A percentile compares a stretch with the other conserved stretches of the same genome.
phyloP scores from a whole-genome alignment of 2,329 filamentous ascomycete species.

The Lachnellula hyalina region DNA sequence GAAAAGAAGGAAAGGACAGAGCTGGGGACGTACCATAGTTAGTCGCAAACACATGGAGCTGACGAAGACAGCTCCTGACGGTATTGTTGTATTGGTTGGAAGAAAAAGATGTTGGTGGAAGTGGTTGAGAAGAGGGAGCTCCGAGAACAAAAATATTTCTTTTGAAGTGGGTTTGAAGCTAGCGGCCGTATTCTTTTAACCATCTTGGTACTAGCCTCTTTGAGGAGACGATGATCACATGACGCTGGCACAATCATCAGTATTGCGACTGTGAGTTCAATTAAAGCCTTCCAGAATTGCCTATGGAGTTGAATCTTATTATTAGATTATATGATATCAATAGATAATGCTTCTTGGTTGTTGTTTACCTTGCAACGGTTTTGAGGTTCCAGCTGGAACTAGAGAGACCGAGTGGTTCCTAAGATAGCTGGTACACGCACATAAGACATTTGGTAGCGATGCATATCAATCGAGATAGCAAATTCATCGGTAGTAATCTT shows the following conservation, averaged over 20 bases:
- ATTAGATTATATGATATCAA: too few relatives aligned
- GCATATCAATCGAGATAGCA: background rate
- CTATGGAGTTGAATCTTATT: too few relatives aligned
- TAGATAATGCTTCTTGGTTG: too few relatives aligned
- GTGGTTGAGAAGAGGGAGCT: background rate
- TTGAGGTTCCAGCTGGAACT: too few relatives aligned
- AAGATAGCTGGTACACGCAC: background rate
- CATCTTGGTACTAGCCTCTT: background rate
- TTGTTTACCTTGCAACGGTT: too few relatives aligned
- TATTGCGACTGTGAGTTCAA: too few relatives aligned
- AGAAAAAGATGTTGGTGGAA: background rate
- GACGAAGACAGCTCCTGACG: background rate
- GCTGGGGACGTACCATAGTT: constrained; percentile 13
- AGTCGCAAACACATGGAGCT: background rate
- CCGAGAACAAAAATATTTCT: background rate
- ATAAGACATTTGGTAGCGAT: background rate
- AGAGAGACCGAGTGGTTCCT: background rate
- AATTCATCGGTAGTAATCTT: too few relatives aligned
- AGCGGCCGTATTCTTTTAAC: background rate
- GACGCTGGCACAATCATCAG: too few relatives aligned
- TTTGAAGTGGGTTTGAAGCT: background rate
- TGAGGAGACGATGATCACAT: too few relatives aligned
- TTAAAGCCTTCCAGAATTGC: too few relatives aligned
- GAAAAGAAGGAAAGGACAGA: background rate
- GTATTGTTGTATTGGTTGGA: background rate